A percentile compares a stretch with the other conserved stretches of the same genome.
These are phyloP conservation scores for Alternaria atra DNA, from an alignment of 2,329 filamentous ascomycete species.

Conservation along the genomic window DNA sequence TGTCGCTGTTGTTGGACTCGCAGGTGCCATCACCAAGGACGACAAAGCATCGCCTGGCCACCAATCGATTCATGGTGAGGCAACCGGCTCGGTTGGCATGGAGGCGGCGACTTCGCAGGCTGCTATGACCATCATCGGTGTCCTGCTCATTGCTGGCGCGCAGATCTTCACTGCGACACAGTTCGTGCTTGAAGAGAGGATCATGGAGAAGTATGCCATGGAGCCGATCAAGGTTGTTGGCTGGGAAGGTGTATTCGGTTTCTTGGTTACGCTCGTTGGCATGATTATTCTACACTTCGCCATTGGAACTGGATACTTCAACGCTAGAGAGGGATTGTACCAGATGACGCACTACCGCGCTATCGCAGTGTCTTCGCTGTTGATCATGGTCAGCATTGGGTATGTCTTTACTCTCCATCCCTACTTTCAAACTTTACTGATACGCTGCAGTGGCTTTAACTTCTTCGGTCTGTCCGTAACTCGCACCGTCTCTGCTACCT, in stretches of 20 bases:
- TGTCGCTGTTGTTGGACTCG: constrained; percentile 88
- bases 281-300: constrained; percentile 83
- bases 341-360: constrained; percentile 77
- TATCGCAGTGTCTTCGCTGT: constrained; percentile 78
- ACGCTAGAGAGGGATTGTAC: constrained; percentile 83
- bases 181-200: constrained; percentile 94
- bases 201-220: constrained; percentile 80
- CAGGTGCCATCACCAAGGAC: constrained; percentile 82
- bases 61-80: constrained; percentile 31
- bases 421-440: constrained; percentile 18
- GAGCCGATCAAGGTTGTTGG: constrained; percentile 92
- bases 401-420: constrained; percentile 58
- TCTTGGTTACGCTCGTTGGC: constrained; percentile 76
- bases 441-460: constrained; percentile 80
- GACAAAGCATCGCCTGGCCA: constrained; percentile 59
- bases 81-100: constrained; percentile 38
- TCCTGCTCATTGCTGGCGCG: constrained; percentile 88
- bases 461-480: constrained; percentile 98
- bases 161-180: constrained; percentile 98
- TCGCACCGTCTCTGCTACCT: constrained; percentile 86
- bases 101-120: constrained; percentile 63
- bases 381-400: constrained; percentile 99
- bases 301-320: constrained; percentile 87
- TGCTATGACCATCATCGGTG: constrained; percentile 78
- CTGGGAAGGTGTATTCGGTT: constrained; percentile 95